Percentiles rank a stretch among this genome's conserved stretches.
phyloP scores from a whole-genome alignment of 805 yeast species.

The Grigorovia yakushimaensis region DNA sequence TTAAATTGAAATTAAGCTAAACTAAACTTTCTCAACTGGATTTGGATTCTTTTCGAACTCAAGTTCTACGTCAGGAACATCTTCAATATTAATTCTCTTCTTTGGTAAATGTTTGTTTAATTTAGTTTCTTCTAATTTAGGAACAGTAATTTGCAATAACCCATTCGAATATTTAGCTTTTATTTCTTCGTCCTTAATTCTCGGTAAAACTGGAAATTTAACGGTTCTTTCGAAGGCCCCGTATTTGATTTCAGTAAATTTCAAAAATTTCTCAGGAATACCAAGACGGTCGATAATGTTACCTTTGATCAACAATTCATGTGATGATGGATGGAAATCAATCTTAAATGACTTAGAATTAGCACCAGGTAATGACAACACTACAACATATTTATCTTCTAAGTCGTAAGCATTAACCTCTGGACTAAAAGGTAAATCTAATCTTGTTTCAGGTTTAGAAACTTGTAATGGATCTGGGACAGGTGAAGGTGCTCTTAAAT shows the following conservation, averaged over 20 bases:
- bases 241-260: conserved; percentile 44
- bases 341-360: conserved; percentile 41
- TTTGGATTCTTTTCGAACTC: conserved; percentile 40
- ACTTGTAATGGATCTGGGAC: conserved; percentile 35
- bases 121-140: conserved; percentile 28
- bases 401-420: conserved; percentile 49
- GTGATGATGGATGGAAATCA: conserved; percentile 49
- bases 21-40: conserved; percentile 28
- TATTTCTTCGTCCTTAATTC: conserved; percentile 43
- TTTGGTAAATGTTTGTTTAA: conserved; percentile 31
- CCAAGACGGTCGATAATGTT: conserved; percentile 33
- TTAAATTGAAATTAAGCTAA: neutral
- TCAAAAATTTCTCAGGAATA: conserved; percentile 32
- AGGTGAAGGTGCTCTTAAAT: conserved; percentile 25
- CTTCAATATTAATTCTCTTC: conserved; percentile 38
- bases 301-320: conserved; percentile 46
- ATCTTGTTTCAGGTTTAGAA: conserved; percentile 35
- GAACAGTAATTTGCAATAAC: conserved; percentile 41
- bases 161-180: conserved; percentile 48
- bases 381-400: conserved; percentile 36
- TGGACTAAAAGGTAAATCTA: conserved; percentile 45
- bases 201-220: conserved; percentile 45
- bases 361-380: conserved; percentile 52
- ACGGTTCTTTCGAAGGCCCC: conserved; percentile 51
- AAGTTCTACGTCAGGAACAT: conserved; percentile 41